Conservation (phyloP, 2,329 filamentous ascomycete genomes). For the Ophiocordyceps unilateralis region DNA sequence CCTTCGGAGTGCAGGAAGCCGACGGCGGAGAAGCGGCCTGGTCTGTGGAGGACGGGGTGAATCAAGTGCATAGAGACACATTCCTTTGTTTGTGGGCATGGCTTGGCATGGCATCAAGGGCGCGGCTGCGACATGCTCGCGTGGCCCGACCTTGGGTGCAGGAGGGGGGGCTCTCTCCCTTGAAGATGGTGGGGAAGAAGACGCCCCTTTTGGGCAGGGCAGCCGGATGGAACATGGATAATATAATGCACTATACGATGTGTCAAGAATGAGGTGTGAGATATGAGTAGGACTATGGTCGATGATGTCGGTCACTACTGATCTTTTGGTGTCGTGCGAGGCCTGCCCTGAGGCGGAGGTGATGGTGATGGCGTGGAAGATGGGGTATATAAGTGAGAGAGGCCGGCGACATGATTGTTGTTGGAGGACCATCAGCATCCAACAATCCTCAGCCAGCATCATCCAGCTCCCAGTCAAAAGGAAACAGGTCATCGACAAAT, state of each 20-base stretch:
- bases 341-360: too few species aligned
- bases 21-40: too few species aligned
- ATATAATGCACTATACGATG: background rate
- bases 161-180: background rate
- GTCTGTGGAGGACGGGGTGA: background rate
- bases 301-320: background rate
- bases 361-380: too few species aligned
- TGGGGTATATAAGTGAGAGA: too few species aligned
- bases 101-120: background rate
- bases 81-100: background rate
- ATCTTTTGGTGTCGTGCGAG: too few species aligned
- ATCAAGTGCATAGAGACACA: background rate
- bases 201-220: slow-evolving; percentile 2
- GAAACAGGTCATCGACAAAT: too few species aligned
- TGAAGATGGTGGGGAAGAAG: background rate
- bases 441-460: too few species aligned
- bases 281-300: background rate
- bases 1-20: background rate
- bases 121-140: background rate
- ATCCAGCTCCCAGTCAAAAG: too few species aligned
- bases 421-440: too few species aligned
- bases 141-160: background rate
- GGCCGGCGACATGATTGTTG: too few species aligned
- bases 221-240: background rate
- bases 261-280: background rate